Conservation (phyloP, 2,329 filamentous ascomycete species). For the Penicillium freii region DNA sequence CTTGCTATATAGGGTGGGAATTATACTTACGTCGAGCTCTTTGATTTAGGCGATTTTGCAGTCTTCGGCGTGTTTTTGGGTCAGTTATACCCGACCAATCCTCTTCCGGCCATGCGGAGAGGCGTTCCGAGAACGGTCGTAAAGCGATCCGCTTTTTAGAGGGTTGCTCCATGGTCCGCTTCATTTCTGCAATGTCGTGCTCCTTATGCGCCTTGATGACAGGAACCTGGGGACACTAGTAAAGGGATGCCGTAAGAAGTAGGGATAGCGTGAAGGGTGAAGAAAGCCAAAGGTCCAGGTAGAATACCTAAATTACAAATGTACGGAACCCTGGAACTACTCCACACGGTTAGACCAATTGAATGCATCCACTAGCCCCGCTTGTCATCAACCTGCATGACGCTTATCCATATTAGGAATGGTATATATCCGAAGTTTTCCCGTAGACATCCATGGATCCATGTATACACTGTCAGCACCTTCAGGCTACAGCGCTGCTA, state of each 20-base stretch:
- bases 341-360: background rate
- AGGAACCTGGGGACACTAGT: background rate
- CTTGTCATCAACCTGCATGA: background rate
- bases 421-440: background rate
- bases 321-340: background rate
- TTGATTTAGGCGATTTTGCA: slow-evolving; percentile 27
- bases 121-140: background rate
- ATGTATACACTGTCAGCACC: no score
- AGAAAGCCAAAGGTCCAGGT: no score
- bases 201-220: background rate
- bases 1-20: background rate
- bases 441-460: background rate
- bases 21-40: slow-evolving; percentile 17
- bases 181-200: background rate
- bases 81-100: slow-evolving; percentile 18
- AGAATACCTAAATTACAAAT: no score
- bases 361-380: background rate
- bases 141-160: background rate
- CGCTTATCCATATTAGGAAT: background rate
- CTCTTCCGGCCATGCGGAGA: slow-evolving; percentile 2
- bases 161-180: background rate
- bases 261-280: background rate
- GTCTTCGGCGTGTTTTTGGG: slow-evolving; percentile 13
- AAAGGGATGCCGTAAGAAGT: background rate
- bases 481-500: no score